phyloP scores from a whole-genome alignment of 345 rosid species.

The Pistacia integerrima region DNA sequence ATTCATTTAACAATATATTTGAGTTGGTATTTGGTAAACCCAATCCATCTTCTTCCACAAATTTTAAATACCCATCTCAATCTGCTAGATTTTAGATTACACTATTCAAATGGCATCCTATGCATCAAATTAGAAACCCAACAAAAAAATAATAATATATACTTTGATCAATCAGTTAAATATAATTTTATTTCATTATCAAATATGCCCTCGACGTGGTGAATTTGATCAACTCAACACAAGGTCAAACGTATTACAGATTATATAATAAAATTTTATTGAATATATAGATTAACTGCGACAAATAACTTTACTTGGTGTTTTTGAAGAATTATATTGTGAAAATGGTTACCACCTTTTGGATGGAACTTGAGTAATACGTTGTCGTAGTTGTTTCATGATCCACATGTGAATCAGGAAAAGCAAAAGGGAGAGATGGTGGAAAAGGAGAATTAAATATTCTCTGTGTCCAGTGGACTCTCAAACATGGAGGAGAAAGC shows the following conservation, averaged over 20 bases:
- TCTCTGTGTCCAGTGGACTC: not conserved
- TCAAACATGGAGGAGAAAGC: not conserved
- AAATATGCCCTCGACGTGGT: not conserved
- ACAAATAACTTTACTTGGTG: too few relatives aligned
- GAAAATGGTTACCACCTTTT: not conserved
- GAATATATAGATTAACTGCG: too few relatives aligned
- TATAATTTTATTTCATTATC: too few relatives aligned
- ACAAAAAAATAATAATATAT: not conserved
- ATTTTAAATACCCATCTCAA: not conserved
- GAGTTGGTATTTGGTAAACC: conserved; percentile 34
- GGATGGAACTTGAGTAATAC: not conserved
- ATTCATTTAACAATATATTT: conserved; percentile 15
- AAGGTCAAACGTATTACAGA: too few relatives aligned
- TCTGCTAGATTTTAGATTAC: not conserved
- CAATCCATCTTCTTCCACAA: conserved; percentile 4
- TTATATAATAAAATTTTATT: too few relatives aligned
- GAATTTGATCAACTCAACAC: too few relatives aligned
- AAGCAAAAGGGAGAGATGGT: conserved; percentile 1
- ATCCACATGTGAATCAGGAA: conserved; percentile 10
- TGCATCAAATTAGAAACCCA: not conserved
- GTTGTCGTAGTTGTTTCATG: not conserved
- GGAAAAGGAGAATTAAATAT: not conserved
- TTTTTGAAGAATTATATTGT: too few relatives aligned
- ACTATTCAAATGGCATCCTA: conserved; percentile 11
- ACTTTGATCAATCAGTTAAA: not conserved